Evolutionary conservation across 2,329 filamentous ascomycete genomes (phyloP).

Genomic region (Phaeosphaeriaceae sp.): DNA sequence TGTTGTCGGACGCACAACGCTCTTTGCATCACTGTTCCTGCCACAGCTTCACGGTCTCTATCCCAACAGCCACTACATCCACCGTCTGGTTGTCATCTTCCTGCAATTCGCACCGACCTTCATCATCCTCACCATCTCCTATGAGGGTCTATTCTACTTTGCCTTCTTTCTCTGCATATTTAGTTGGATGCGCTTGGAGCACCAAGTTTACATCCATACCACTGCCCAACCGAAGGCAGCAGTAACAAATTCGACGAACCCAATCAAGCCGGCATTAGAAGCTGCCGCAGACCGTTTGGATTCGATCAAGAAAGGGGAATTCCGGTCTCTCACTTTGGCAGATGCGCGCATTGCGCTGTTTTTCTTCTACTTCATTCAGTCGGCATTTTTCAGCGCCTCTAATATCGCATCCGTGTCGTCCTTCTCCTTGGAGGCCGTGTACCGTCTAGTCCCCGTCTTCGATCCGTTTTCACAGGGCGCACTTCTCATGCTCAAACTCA

Average conservation of each 20-base stretch:
- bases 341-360: constrained; percentile 90
- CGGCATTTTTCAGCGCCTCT: constrained; percentile 95
- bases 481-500: constrained; percentile 83
- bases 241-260: constrained; percentile 23
- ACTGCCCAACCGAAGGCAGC: constrained; percentile 12
- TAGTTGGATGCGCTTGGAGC: constrained; percentile 91
- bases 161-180: constrained; percentile 83
- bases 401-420: constrained; percentile 94
- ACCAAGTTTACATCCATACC: constrained; percentile 67
- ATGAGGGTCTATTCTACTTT: constrained; percentile 95
- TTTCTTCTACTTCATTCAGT: constrained; percentile 93
- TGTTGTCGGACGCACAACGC: constrained; percentile 80
- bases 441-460: constrained; percentile 87
- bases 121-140: constrained; percentile 95
- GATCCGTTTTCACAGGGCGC: constrained; percentile 91
- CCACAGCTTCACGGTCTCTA: constrained; percentile 82
- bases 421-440: constrained; percentile 91
- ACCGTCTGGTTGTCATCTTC: constrained; percentile 87
- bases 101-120: constrained; percentile 92
- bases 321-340: constrained; percentile 76
- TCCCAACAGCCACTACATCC: constrained; percentile 86
- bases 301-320: constrained; percentile 46
- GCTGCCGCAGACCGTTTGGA: constrained; percentile 42
- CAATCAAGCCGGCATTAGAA: constrained; percentile 49
- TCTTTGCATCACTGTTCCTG: constrained; percentile 77